A percentile compares a stretch with the other conserved stretches of the same genome.
Evolutionary conservation across 2,329 filamentous ascomycete genomes (phyloP).

Genomic region (Ceratocystis lukuohia): DNA sequence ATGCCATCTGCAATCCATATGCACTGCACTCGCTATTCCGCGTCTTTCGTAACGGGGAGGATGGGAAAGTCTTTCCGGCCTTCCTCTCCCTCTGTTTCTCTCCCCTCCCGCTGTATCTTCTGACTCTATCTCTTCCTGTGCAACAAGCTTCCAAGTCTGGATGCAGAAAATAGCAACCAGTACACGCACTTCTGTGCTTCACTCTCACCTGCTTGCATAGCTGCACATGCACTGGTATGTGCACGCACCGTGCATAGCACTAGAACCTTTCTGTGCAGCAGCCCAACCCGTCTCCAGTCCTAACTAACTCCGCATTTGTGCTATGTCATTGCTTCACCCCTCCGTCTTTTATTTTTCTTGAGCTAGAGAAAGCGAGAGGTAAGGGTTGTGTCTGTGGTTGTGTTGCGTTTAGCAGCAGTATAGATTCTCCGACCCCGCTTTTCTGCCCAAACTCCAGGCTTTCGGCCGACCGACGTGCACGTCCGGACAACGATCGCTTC

Average conservation of each 20-base stretch:
- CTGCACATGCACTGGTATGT: neutral
- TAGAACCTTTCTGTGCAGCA: neutral
- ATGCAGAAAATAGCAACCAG: neutral
- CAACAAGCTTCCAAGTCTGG: neutral
- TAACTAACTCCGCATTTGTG: slow-evolving; percentile 1
- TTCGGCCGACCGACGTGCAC: neutral
- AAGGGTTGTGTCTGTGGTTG: neutral
- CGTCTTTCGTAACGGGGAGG: neutral
- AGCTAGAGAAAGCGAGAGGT: neutral
- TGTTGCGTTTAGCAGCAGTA: neutral
- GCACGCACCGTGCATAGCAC: neutral
- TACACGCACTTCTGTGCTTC: neutral
- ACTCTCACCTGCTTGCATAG: neutral
- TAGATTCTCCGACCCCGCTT: neutral
- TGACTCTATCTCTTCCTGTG: neutral
- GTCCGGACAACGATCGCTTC: neutral
- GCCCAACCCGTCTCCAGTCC: neutral
- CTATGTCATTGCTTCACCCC: neutral
- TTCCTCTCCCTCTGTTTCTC: neutral
- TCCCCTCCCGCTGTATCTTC: neutral
- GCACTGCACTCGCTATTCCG: neutral
- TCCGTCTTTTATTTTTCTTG: neutral
- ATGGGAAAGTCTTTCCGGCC: neutral
- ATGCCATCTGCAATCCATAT: neutral
- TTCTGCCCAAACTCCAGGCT: neutral